Evolutionary conservation across 2,329 filamentous ascomycete species (phyloP).

Genomic region (Aureobasidium zeae): DNA sequence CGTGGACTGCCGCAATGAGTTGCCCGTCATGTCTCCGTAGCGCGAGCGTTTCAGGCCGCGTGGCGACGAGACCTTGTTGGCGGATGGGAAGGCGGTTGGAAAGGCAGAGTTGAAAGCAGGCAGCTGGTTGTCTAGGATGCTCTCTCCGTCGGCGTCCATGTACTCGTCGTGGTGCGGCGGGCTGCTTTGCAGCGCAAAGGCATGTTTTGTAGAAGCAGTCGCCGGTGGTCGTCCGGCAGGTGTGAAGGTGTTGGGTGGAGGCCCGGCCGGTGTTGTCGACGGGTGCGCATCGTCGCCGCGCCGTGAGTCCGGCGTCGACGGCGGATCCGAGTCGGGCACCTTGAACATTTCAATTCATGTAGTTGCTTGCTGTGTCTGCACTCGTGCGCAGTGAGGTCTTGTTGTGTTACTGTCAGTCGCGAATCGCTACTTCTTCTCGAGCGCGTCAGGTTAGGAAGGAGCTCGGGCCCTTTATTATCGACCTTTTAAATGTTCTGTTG

Average conservation of each 20-base stretch:
- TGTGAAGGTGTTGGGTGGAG: conserved; percentile 30
- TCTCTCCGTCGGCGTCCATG: conserved; percentile 26
- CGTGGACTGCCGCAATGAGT: conserved; percentile 15
- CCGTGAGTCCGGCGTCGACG: conserved; percentile 18
- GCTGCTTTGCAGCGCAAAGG: conserved; percentile 32
- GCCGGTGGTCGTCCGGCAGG: conserved; percentile 28
- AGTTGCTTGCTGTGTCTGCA: too few relatives aligned
- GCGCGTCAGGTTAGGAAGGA: too few relatives aligned
- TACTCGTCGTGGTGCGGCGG: conserved; percentile 25
- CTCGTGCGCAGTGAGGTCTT: too few relatives aligned
- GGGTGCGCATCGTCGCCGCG: conserved; percentile 19
- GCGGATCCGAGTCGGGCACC: conserved; percentile 15
- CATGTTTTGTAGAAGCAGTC: conserved; percentile 23
- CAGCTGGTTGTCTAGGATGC: conserved; percentile 1
- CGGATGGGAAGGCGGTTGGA: conserved; percentile 1
- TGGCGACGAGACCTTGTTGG: conserved; percentile 19
- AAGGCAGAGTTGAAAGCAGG: conserved; percentile 5
- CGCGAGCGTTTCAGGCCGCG: conserved; percentile 32
- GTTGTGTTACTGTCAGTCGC: neutral
- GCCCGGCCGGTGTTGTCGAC: conserved; percentile 31
- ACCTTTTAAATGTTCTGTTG: too few relatives aligned
- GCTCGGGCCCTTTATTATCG: too few relatives aligned
- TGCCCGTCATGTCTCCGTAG: conserved; percentile 26
- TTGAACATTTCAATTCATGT: too few relatives aligned
- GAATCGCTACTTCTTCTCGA: too few relatives aligned